Percentiles rank a stretch among this genome's conserved stretches.
Conservation (phyloP, 192 early-diverging fungal genomes). For the Diversispora eburnea region DNA sequence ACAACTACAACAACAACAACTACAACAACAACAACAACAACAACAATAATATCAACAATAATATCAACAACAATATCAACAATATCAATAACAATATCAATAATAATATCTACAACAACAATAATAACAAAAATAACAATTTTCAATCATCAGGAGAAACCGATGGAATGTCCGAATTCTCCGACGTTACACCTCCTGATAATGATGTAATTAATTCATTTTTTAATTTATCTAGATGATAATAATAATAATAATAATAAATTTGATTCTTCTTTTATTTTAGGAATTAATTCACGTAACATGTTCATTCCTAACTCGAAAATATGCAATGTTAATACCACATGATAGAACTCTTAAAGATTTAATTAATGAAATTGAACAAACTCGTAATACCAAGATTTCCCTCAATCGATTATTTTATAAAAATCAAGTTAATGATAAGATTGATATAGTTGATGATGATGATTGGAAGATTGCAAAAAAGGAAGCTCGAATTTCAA, state of each 20-base stretch:
- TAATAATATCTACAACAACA: too few species aligned
- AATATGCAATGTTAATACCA: background rate
- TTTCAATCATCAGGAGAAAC: too few species aligned
- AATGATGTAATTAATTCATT: too few species aligned
- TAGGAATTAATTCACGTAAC: background rate
- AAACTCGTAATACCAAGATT: background rate
- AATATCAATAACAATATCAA: too few species aligned
- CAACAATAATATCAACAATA: too few species aligned
- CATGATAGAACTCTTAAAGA: background rate
- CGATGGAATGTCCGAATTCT: too few species aligned
- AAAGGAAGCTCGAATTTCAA: background rate
- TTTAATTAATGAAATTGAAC: background rate
- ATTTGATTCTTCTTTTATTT: background rate
- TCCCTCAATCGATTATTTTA: background rate
- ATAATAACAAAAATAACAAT: too few species aligned
- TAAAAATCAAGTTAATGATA: background rate
- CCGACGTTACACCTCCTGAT: too few species aligned
- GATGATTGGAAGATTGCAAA: background rate
- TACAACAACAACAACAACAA: too few species aligned
- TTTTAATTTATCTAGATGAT: too few species aligned
- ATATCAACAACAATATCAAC: too few species aligned
- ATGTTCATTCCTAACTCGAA: background rate
- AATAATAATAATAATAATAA: background rate
- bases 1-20: too few species aligned
- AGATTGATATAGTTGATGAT: background rate